Conservation (phyloP, 805 yeast species). For the Metschnikowia shivogae region DNA sequence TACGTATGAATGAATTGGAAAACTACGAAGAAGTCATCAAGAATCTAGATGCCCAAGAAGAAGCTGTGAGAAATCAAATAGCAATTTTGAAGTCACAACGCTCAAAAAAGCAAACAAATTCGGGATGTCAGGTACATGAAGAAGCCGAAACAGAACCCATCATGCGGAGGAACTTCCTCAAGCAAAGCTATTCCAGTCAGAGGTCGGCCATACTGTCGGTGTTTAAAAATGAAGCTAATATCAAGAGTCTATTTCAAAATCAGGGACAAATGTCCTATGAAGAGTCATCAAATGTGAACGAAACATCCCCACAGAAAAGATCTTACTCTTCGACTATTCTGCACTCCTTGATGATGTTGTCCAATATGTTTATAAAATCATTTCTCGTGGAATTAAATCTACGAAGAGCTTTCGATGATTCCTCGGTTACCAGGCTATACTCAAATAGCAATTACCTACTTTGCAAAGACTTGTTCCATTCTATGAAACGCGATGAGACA, state of each 20-base stretch:
- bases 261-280: neutral
- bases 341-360: slow-evolving; percentile 22
- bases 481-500: slow-evolving; percentile 14
- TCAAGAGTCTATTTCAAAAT: neutral
- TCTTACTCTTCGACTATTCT: slow-evolving; percentile 18
- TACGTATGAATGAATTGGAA: slow-evolving; percentile 13
- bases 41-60: slow-evolving; percentile 12
- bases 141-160: neutral
- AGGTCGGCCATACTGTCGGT: slow-evolving; percentile 1
- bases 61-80: slow-evolving; percentile 11
- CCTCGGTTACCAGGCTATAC: slow-evolving; percentile 1
- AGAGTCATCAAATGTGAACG: neutral
- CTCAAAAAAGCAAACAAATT: neutral
- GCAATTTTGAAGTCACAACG: slow-evolving; percentile 3
- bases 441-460: slow-evolving; percentile 5
- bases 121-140: neutral
- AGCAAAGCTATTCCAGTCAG: neutral
- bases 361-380: slow-evolving; percentile 22
- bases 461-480: slow-evolving; percentile 18
- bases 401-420: slow-evolving; percentile 16
- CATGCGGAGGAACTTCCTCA: neutral
- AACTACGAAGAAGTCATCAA: slow-evolving; percentile 14
- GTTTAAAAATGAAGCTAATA: neutral
- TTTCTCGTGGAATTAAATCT: slow-evolving; percentile 29
- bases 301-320: neutral